Base-by-base conservation (phyloP, 2,329 filamentous ascomycete genomes). In the Didymella keratinophila region DNA sequence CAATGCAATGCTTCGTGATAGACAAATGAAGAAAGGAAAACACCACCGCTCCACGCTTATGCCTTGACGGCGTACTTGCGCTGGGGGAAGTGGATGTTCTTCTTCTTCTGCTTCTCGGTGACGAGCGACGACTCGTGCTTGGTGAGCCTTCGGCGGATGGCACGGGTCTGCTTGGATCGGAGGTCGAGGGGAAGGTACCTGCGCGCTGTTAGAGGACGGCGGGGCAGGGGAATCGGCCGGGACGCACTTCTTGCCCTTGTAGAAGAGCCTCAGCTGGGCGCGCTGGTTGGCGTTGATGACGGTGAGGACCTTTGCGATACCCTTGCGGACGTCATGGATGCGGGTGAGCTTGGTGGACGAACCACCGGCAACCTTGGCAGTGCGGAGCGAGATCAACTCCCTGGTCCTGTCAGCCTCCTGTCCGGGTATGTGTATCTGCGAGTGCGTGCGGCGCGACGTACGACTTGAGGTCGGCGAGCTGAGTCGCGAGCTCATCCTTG, bases 211-310 rank as follows among this genome's bases (percentile, higher is more conserved):
- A 75, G 72, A 66, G 44, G 51, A 21, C 36, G 37, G 46, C 43
- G 39, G 34, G 48, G 16, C 34, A 32, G 32, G 30, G n/a, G 48
- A 32, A 53, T 10, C 45, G 43, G 56, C 47, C 46, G 54, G 36
- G 50, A 75, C 74, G 68, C 66, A 76, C 88, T 97, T 98, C 92
- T 98, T 98, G 89, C 90, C 91, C 88, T 97, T 96, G 89, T 99
- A 99, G 91, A 98, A 98, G 73, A 98, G 87, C 62, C 74, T 71
- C 60, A 99, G 92, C 86, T 98, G 93, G 72, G 92, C 87, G 82
- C 96, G 91, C 87, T 99, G 95, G 89, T 96, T 98, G 84, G 93
- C 90, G 88, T 98, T 99, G 89, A 99, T 97, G 86, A 99, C 88
- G 82, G 95, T 99, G 77, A 99, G 89, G 83, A 97, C 92, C 80